Evolutionary conservation across 2,329 filamentous ascomycete genomes (phyloP), one percentile per base, ranked within the genome.

Genomic region (Penicillium sp.): DNA sequence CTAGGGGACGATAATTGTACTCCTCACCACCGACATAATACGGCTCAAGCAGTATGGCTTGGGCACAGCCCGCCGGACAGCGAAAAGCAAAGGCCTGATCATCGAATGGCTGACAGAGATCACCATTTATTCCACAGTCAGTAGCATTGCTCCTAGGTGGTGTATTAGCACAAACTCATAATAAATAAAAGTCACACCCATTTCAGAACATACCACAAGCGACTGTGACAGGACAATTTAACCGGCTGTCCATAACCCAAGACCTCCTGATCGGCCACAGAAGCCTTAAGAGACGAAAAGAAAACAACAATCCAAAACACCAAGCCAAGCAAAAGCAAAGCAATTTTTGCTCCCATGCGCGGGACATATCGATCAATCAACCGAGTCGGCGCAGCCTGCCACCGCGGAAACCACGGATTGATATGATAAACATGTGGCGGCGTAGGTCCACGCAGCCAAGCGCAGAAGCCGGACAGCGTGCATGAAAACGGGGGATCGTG

Each of bases 31-130:
- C 84, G n/a, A 86, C 79, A 46, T 80, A 78, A 65, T 86, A 83
- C 9, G 83, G 82, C 54, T 84, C 80, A 2, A 83, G 70, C 2
- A 85, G 64, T 37, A 82, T 77, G 3, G 77, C 75, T 45, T 77
- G 76, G 52, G 77, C 78, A 67, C 84, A 86, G 50, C 83, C 80
- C 7, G 84, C 81, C 3, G 84, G 83, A 65, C 84, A 86, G 47
- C 82, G 77, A 61, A 86, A 86, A 0, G 83, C 76, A 61, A 86
- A 78, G 1, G 75, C 77, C 16, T 73, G 72, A 45, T 84, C 80
- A 37, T 79, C 76, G 63, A 86, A 86, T 0, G 84, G 84, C 19
- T 81, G 80, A 65, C 84, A 86, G 10, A 76, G 70, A 58, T 85
- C 78, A 0, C 83, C 84, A 66, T 86, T 80, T 3, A 86, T 61